These are phyloP conservation scores for Thinopyrum obtusiflorum DNA, from an alignment of 202 grass and related monocot species.

Conservation along the genomic window DNA sequence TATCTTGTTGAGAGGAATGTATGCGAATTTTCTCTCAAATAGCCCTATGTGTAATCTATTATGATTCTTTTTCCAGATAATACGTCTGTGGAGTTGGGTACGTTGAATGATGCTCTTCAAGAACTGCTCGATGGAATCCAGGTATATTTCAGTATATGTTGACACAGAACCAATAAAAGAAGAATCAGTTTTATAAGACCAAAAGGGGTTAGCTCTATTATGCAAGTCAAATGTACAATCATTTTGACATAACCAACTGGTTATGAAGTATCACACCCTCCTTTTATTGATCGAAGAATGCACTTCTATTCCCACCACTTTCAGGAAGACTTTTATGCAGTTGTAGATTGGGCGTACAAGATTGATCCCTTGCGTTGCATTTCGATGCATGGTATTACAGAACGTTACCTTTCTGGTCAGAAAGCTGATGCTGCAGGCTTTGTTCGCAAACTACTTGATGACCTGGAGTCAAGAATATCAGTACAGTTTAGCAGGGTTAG, in stretches of 20 bases:
- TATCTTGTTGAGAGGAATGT: conserved; percentile 23
- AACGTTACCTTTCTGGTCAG: conserved; percentile 96
- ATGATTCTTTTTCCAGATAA: conserved; percentile 58
- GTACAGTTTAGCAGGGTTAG: conserved; percentile 85
- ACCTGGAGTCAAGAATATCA: conserved; percentile 97
- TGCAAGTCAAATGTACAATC: conserved; percentile 29
- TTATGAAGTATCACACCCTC: neutral
- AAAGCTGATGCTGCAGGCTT: conserved; percentile 99
- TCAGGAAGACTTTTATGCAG: conserved; percentile 94
- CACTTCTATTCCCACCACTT: conserved; percentile 18
- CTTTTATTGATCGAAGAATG: conserved; percentile 22
- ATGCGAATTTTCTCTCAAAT: neutral
- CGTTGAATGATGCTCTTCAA: conserved; percentile 94
- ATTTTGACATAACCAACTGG: neutral
- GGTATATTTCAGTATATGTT: conserved; percentile 48
- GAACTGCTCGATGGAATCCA: conserved; percentile 98
- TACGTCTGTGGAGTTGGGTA: conserved; percentile 68
- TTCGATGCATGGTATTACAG: conserved; percentile 99
- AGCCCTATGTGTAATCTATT: conserved; percentile 19
- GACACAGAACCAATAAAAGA: conserved; percentile 11
- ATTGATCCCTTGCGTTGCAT: conserved; percentile 97
- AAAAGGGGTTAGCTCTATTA: conserved; percentile 18
- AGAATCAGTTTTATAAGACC: neutral
- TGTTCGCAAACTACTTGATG: conserved; percentile 93
- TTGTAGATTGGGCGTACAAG: conserved; percentile 99